A percentile compares a stretch with the other conserved stretches of the same genome.
Conservation (phyloP, 1,139 yeast genomes). For the Debaryomyces singareniensis region DNA sequence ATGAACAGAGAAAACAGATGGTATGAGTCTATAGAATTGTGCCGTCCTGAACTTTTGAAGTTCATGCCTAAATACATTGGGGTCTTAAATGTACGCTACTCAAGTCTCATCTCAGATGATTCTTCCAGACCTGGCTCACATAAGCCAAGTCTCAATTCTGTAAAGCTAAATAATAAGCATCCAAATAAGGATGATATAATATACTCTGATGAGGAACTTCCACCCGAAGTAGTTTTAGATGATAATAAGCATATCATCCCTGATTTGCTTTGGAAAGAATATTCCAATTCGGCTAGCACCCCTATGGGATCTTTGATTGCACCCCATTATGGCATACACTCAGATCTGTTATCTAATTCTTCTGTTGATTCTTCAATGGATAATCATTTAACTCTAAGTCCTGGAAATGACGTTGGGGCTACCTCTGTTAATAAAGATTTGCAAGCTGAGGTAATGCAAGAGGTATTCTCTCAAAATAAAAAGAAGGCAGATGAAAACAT, state of each 20-base stretch:
- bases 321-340: slow-evolving; percentile 3
- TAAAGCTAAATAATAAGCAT: neutral
- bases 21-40: slow-evolving; percentile 80
- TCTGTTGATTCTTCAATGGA: slow-evolving; percentile 2
- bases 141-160: slow-evolving; percentile 2
- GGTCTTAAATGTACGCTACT: slow-evolving; percentile 82
- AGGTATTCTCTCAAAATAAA: slow-evolving; percentile 23
- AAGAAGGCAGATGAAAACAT: slow-evolving; percentile 9
- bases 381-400: neutral
- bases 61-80: slow-evolving; percentile 96
- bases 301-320: slow-evolving; percentile 14
- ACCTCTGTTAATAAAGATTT: slow-evolving; percentile 33
- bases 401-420: slow-evolving; percentile 15
- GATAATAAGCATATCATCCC: slow-evolving; percentile 90
- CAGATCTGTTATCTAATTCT: slow-evolving; percentile 2
- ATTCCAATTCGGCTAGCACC: slow-evolving; percentile 52
- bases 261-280: slow-evolving; percentile 61
- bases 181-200: slow-evolving; percentile 2
- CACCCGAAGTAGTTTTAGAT: slow-evolving; percentile 79
- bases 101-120: slow-evolving; percentile 37
- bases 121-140: slow-evolving; percentile 4
- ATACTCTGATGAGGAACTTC: slow-evolving; percentile 20
- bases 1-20: slow-evolving; percentile 85
- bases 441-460: slow-evolving; percentile 34
- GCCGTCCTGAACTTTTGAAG: slow-evolving; percentile 67